These are phyloP conservation scores for Cotoneaster glaucophyllus DNA, from an alignment of 306 rosid genomes.

Conservation along the genomic window DNA sequence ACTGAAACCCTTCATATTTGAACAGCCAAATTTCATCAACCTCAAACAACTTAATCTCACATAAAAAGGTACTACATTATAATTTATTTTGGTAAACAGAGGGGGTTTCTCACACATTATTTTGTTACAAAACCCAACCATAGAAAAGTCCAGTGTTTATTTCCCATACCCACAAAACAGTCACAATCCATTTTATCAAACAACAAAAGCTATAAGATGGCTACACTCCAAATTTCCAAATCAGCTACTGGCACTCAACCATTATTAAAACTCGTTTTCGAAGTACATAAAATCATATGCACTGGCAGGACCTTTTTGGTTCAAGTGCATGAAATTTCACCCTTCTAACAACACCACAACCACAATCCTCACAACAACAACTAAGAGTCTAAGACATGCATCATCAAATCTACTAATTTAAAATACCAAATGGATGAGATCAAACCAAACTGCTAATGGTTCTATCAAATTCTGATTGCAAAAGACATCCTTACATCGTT, in stretches of 20 bases:
- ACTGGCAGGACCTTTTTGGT: background rate
- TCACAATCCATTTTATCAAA: background rate
- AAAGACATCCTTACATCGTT: slow-evolving; percentile 26
- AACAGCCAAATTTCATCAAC: background rate
- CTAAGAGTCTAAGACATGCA: background rate
- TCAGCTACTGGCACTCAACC: background rate
- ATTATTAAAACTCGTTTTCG: no score
- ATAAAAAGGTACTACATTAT: no score
- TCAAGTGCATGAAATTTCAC: background rate
- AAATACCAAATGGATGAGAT: background rate
- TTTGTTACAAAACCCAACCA: background rate
- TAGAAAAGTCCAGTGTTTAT: background rate
- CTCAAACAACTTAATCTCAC: no score
- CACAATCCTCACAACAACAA: background rate
- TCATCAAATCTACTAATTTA: background rate
- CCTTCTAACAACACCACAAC: background rate
- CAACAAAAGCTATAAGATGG: background rate
- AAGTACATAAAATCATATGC: background rate
- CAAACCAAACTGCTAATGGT: background rate
- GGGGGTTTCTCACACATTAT: background rate
- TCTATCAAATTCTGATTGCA: background rate
- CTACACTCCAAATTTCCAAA: no score
- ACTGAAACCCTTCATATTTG: background rate
- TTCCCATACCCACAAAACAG: background rate
- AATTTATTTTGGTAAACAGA: no score